Evolutionary conservation across 2,329 filamentous ascomycete species (phyloP).

Genomic region (Stagonosporopsis tanaceti): DNA sequence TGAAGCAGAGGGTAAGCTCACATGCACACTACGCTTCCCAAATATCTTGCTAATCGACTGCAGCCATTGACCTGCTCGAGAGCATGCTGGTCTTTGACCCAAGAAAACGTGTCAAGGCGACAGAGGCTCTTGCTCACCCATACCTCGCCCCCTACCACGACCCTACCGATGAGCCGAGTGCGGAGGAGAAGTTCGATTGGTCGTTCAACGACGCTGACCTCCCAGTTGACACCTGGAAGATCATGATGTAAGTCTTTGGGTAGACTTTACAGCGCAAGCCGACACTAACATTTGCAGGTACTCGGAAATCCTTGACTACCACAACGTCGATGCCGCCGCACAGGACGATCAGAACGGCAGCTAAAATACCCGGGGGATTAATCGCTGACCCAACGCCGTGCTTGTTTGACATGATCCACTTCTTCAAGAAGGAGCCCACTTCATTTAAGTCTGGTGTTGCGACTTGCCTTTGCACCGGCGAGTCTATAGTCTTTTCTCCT

Average conservation of each 20-base stretch:
- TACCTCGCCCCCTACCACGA: constrained; percentile 98
- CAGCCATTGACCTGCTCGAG: constrained; percentile 92
- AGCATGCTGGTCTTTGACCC: constrained; percentile 98
- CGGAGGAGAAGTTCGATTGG: constrained; percentile 99
- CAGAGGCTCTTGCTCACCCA: constrained; percentile 85
- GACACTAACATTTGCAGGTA: constrained; percentile 69
- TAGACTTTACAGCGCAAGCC: background rate
- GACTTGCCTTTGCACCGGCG: constrained; percentile 26
- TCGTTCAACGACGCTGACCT: constrained; percentile 98
- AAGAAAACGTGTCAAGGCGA: constrained; percentile 90
- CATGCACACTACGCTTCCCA: background rate
- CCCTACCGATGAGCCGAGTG: constrained; percentile 92
- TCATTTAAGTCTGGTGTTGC: constrained; percentile 22
- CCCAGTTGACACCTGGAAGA: constrained; percentile 99
- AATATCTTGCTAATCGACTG: constrained; percentile 5
- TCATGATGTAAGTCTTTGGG: constrained; percentile 86
- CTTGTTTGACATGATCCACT: constrained; percentile 23
- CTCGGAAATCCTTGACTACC: constrained; percentile 97
- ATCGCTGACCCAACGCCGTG: constrained; percentile 20
- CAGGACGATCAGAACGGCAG: constrained; percentile 47
- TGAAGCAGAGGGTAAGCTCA: constrained; percentile 75
- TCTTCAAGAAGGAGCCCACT: constrained; percentile 23
- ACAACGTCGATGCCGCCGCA: constrained; percentile 82
- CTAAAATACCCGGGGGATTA: constrained; percentile 24
- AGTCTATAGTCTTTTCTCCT: constrained; percentile 28